Percentiles rank a stretch among this genome's conserved stretches.
phyloP scores from a whole-genome alignment of 176 grass and related monocot species.

The Panicum miliaceum region DNA sequence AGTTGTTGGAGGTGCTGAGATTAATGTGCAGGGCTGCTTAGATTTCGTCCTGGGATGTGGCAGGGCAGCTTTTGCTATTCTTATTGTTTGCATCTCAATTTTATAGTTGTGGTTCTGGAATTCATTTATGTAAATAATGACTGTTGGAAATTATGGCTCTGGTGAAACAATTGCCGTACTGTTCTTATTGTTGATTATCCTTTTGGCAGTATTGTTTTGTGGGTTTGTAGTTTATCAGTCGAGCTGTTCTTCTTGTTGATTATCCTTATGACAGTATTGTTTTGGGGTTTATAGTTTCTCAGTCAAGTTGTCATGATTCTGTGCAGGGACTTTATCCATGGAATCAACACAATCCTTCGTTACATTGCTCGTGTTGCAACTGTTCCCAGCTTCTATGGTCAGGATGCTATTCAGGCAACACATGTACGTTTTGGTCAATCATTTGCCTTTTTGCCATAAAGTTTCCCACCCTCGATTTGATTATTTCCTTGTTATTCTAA shows the following conservation, averaged over 20 bases:
- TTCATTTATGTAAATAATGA: not conserved
- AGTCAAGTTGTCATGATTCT: conserved; percentile 20
- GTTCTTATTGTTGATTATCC: conserved; percentile 32
- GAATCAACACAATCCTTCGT: conserved; percentile 65
- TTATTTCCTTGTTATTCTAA: conserved; percentile 11
- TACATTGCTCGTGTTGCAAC: conserved; percentile 61
- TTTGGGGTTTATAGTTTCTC: conserved; percentile 12
- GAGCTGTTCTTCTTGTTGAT: conserved; percentile 38
- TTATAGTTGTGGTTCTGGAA: not conserved
- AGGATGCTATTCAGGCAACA: conserved; percentile 60
- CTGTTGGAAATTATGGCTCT: conserved; percentile 12
- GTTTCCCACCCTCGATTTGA: not conserved
- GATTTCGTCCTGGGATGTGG: not conserved
- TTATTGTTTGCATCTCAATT: not conserved
- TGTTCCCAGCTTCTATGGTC: conserved; percentile 69
- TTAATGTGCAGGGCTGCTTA: not conserved
- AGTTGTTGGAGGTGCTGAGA: not conserved
- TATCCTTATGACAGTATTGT: conserved; percentile 16
- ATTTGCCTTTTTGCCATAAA: conserved; percentile 23
- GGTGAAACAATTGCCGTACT: not conserved
- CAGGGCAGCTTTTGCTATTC: not conserved
- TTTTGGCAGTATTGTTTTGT: conserved; percentile 17
- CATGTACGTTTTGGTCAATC: conserved; percentile 56
- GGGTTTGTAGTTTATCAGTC: not conserved
- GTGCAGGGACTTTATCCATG: conserved; percentile 71